Percentiles rank a stretch among this genome's conserved stretches.
Evolutionary conservation across 2,329 filamentous ascomycete species (phyloP).

Genomic region (Botrytis paeoniae): DNA sequence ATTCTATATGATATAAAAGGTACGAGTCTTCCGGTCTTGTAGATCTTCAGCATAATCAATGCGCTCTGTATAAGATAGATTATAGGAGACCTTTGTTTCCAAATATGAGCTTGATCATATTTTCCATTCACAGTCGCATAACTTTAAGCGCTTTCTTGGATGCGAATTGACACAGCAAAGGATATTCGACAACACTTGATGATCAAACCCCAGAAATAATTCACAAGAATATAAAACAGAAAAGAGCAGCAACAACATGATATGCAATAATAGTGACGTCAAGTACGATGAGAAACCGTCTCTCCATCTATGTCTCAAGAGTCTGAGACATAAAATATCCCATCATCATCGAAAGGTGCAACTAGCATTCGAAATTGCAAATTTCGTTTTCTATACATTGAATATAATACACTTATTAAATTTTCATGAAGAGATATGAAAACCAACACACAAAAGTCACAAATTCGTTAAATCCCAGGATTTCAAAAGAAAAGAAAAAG

Average conservation of each 20-base stretch:
- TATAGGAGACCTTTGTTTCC: neutral
- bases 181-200: neutral
- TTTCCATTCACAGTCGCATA: neutral
- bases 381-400: neutral
- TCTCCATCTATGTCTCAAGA: too few species aligned
- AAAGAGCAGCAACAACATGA: neutral
- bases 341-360: neutral
- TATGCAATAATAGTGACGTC: too few species aligned
- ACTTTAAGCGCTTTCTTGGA: neutral
- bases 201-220: neutral
- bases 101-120: neutral
- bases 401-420: neutral
- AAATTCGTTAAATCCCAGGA: neutral
- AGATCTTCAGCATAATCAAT: neutral
- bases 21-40: neutral
- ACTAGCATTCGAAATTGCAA: neutral
- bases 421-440: neutral
- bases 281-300: too few species aligned
- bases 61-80: too few species aligned
- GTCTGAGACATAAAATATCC: neutral
- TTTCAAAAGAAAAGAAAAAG: neutral
- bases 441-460: neutral
- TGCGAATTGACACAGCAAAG: neutral
- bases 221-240: neutral
- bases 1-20: too few species aligned